Evolutionary conservation across 2,329 filamentous ascomycete species (phyloP).

Genomic region (Fusarium neocosmosporiellum): DNA sequence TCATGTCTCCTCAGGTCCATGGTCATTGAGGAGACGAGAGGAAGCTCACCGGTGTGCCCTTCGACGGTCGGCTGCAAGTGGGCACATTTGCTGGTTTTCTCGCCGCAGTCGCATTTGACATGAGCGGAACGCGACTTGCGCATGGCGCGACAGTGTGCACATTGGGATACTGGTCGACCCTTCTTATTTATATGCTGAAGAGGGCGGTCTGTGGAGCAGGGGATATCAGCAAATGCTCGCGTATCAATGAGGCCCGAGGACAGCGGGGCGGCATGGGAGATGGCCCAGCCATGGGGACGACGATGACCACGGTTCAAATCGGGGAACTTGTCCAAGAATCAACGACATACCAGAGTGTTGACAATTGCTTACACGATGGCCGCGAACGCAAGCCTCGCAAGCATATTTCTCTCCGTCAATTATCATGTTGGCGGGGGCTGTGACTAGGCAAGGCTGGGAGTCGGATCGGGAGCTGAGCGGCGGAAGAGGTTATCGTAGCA

Average conservation of each 20-base stretch:
- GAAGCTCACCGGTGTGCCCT: conserved; percentile 67
- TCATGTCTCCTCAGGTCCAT: conserved; percentile 9
- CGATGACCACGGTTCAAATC: neutral
- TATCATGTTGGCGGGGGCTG: conserved; percentile 67
- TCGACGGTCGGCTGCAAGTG: conserved; percentile 68
- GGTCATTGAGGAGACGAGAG: conserved; percentile 16
- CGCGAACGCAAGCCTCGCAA: conserved; percentile 97
- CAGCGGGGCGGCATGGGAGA: neutral
- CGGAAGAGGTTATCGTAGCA: conserved; percentile 1
- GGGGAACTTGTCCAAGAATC: neutral
- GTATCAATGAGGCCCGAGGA: neutral
- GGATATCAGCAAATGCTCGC: conserved; percentile 39
- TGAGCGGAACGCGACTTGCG: conserved; percentile 96
- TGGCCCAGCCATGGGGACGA: neutral
- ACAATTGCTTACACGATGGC: conserved; percentile 98
- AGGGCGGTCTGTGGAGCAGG: conserved; percentile 76
- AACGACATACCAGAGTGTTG: conserved; percentile 84
- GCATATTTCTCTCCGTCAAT: conserved; percentile 97
- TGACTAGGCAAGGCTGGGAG: conserved; percentile 17
- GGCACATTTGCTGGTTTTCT: conserved; percentile 82
- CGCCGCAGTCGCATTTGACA: conserved; percentile 95
- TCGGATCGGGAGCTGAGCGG: conserved; percentile 14
- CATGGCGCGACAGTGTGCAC: conserved; percentile 93
- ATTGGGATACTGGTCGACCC: conserved; percentile 97
- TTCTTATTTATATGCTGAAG: conserved; percentile 97